Base-by-base conservation (phyloP, 2,329 filamentous ascomycete species). In the Fusarium luffae region DNA sequence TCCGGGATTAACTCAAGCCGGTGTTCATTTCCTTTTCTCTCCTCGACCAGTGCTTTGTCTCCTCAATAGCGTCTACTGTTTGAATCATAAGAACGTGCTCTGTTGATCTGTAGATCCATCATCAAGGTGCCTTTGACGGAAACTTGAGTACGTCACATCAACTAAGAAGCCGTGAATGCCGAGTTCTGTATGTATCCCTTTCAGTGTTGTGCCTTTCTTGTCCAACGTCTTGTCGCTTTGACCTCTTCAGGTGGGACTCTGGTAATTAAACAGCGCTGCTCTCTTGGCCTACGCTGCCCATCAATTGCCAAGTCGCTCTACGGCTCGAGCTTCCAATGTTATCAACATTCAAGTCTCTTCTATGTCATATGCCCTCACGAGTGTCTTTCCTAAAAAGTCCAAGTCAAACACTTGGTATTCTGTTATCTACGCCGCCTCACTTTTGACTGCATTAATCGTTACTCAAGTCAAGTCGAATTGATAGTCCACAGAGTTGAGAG, bases 1-100 rank as follows among this genome's bases (percentile, higher is more conserved):
- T 62, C 68, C 54, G 58, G 67, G 34, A 50, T 64, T 55, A 66
- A 54, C 60, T 32, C 51, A 27, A 34, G 16, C 30, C 37, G 32
- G 10, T 12, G 3, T 8, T 41, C 49, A 52, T 52, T 42, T 27
- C 13, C 13, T 28, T 21, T 10, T 14, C n/a, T 42, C 13, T 25
- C 25, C 11, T 46, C 18, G 11, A 28, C 25, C 14, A 28, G 27
- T 12, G 27, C 27, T 28, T 28, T 28, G 25, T 27, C 25, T 27
- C 25, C 25, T 27, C 54, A 28, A 59, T 44, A 63, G 47, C 34
- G 34, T 37, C 34, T n/a, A 37, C 18, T 4, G 3, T 10, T 37
- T 37, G 34, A 37, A 37, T 37, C 18, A 37, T n/a, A n/a, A 37
- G 34, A 37, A 37, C 12, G 34, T 37, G 10, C 34, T 37, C 21